phyloP scores from a whole-genome alignment of 73 alveolate genomes.

The Paramecium tetraurelia region DNA sequence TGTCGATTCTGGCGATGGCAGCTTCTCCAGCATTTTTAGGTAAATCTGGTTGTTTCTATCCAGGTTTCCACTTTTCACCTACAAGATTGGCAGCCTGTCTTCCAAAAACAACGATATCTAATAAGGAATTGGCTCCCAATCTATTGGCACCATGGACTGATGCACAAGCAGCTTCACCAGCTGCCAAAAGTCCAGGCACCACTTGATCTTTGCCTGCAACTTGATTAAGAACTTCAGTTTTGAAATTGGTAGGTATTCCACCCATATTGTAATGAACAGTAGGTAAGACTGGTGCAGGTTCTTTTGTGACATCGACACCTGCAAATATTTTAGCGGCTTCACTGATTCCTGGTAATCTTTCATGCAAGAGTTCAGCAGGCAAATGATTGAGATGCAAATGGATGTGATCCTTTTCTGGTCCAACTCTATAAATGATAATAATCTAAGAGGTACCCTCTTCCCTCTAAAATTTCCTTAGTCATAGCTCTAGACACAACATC shows the following conservation, averaged over 20 bases:
- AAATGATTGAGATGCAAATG: slow-evolving; percentile 87
- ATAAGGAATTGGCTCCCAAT: slow-evolving; percentile 97
- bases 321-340: slow-evolving; percentile 97
- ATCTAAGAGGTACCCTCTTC: slow-evolving; percentile 55
- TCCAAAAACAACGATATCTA: slow-evolving; percentile 98
- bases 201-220: slow-evolving; percentile 81
- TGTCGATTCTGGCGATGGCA: slow-evolving; percentile 84
- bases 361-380: slow-evolving; percentile 78
- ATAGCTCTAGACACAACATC: slow-evolving; percentile 96
- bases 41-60: slow-evolving; percentile 76
- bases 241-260: slow-evolving; percentile 97
- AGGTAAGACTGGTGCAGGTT: slow-evolving; percentile 97
- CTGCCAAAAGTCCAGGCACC: slow-evolving; percentile 97
- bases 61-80: slow-evolving; percentile 77
- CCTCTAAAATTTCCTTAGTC: slow-evolving; percentile 81
- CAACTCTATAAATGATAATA: slow-evolving; percentile 64
- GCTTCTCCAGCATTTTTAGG: slow-evolving; percentile 93
- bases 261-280: slow-evolving; percentile 99
- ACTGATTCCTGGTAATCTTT: slow-evolving; percentile 95
- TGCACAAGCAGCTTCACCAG: slow-evolving; percentile 99
- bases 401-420: slow-evolving; percentile 91
- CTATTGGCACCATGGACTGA: slow-evolving; percentile 99
- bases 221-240: slow-evolving; percentile 81
- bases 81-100: slow-evolving; percentile 89
- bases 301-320: slow-evolving; percentile 97